These are phyloP conservation scores for Colletotrichum echinochloae DNA, from an alignment of 2,329 filamentous ascomycete species.

Conservation along the genomic window DNA sequence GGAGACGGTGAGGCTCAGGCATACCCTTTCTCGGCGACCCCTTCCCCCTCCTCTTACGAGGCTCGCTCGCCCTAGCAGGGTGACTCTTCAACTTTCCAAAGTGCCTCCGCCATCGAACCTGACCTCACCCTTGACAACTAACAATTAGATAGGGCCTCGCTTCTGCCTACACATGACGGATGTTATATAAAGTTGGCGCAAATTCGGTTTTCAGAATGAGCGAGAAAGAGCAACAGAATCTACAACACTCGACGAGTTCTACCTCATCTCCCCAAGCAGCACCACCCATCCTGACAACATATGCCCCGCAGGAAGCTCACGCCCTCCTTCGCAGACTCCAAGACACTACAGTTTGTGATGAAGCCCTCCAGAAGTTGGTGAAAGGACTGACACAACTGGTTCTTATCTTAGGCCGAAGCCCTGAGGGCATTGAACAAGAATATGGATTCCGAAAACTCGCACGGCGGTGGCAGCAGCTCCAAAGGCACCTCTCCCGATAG, in stretches of 20 bases:
- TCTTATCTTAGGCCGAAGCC: constrained; percentile 18
- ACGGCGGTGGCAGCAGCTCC: constrained; percentile 38
- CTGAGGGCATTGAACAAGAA: constrained; percentile 22
- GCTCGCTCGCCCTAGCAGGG: constrained; percentile 17
- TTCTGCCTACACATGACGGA: not conserved
- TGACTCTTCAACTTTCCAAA: constrained; percentile 30
- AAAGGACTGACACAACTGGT: not conserved
- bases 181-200: constrained; percentile 35
- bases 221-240: constrained; percentile 22
- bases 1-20: constrained; percentile 10
- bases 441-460: constrained; percentile 31
- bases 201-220: constrained; percentile 33
- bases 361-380: not conserved
- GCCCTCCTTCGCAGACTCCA: constrained; percentile 37
- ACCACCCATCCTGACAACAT: constrained; percentile 6
- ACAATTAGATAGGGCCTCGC: constrained; percentile 1
- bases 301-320: constrained; percentile 13
- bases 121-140: constrained; percentile 6
- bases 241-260: constrained; percentile 15
- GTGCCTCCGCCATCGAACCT: constrained; percentile 28
- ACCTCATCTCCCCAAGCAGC: constrained; percentile 21
- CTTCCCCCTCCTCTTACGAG: not conserved
- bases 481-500: constrained; percentile 35
- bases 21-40: not conserved
- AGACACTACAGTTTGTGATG: constrained; percentile 27